These are phyloP conservation scores for Aegilops sharonensis DNA, from an alignment of 176 grass and related monocot species.

Conservation along the genomic window DNA sequence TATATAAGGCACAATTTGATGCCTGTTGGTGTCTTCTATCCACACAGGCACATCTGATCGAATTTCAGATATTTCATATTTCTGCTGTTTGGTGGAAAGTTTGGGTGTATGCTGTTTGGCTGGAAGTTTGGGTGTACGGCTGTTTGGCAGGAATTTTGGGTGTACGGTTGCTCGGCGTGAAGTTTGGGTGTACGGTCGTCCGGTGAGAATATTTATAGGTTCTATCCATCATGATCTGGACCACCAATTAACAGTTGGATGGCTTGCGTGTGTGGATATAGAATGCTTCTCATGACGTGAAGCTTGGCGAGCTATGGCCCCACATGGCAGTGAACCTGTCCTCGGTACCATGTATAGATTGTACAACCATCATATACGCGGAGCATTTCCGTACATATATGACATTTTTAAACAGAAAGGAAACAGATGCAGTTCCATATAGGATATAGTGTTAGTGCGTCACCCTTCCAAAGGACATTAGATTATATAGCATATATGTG, in stretches of 20 bases:
- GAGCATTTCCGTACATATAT: background rate
- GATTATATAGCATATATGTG: background rate
- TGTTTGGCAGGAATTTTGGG: background rate
- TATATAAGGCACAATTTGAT: conserved; percentile 12
- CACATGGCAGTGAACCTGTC: background rate
- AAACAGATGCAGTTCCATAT: background rate
- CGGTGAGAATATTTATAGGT: background rate
- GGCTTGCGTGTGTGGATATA: background rate
- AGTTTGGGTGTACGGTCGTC: background rate
- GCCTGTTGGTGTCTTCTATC: background rate
- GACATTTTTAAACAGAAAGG: background rate
- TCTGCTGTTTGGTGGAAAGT: background rate
- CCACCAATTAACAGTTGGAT: background rate
- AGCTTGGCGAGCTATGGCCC: background rate
- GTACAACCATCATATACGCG: background rate
- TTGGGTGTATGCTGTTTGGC: background rate
- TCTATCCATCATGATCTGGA: background rate
- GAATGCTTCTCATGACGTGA: background rate
- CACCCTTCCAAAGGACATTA: background rate
- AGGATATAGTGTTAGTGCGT: background rate
- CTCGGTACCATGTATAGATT: background rate
- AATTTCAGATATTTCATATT: background rate
- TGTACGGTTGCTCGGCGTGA: background rate
- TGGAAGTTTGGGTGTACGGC: background rate
- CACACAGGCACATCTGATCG: background rate